These are phyloP conservation scores for Gyrodon lividus DNA, from an alignment of 768 basidiomycete genomes.

Conservation along the genomic window DNA sequence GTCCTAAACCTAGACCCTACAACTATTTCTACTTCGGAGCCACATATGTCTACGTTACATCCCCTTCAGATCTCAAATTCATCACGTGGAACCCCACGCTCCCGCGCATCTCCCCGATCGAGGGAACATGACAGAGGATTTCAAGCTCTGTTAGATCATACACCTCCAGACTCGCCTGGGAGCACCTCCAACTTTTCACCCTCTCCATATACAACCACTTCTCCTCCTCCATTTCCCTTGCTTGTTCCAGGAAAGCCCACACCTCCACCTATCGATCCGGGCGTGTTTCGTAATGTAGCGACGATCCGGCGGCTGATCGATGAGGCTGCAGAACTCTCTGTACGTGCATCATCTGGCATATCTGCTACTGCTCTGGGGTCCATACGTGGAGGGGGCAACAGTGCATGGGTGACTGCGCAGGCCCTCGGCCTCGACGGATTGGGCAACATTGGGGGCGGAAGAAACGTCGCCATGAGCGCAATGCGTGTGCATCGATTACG, in stretches of 20 bases:
- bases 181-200: conserved; percentile 35
- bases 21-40: conserved; percentile 50
- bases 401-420: conserved; percentile 64
- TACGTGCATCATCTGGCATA: conserved; percentile 83
- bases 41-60: conserved; percentile 38
- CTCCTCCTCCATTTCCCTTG: conserved; percentile 45
- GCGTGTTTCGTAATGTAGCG: conserved; percentile 76
- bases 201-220: conserved; percentile 27
- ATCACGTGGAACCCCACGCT: conserved; percentile 7
- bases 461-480: conserved; percentile 81
- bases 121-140: conserved; percentile 45
- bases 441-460: conserved; percentile 54
- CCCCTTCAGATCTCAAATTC: conserved; percentile 22
- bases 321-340: conserved; percentile 84
- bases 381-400: conserved; percentile 46
- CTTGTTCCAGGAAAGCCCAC: conserved; percentile 64
- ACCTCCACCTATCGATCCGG: conserved; percentile 88
- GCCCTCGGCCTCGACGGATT: conserved; percentile 61
- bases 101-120: conserved; percentile 23
- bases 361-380: conserved; percentile 72
- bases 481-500: conserved; percentile 80
- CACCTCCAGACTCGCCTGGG: conserved; percentile 48
- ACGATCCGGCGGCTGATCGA: conserved; percentile 81
- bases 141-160: conserved; percentile 40
- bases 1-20: conserved; percentile 75